Base-by-base conservation (phyloP, 306 rosid genomes). In the Fagus crenata region DNA sequence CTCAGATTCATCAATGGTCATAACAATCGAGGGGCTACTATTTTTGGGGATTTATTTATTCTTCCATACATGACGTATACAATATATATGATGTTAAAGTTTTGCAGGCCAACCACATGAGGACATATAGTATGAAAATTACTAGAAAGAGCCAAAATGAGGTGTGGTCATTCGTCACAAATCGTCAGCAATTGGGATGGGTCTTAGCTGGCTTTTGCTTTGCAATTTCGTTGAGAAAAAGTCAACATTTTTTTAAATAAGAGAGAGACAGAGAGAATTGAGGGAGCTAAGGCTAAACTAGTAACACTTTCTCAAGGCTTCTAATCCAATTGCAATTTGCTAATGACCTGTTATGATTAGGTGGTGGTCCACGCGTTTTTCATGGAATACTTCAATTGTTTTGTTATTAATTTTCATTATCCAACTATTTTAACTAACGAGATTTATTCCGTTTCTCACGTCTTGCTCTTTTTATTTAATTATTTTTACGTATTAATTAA, bases 321-420 rank as follows among this genome's bases (percentile, higher is more conserved):
- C 80, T 76, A 73, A 70, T 87, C 86, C 77, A 84, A 71, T 79
- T 37, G 31, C 49, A 15, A 43, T 36, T 65, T 11, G 15, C 4
- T 65, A 37, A 65, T 37, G 43, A 37, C 70, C 70, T 65, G 49
- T 65, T 14, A 65, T 7, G 17, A 22, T 7, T 28, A 40, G 73
- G 71, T 43, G 58, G 80, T 37, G 88, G 88, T 82, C 90, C 90
- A 87, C 90, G 67, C 88, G 90, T 9, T 87, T 84, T 33, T 63
- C 46, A 12, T 35, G 22, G 22, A 63, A 63, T 18, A 63, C 22
- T 63, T 35, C 42, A 63, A 13, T 39, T 65, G 1, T 7, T 39
- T 6, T 58, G 41, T 43, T 43, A 46, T 65, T 13, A 7, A 14
- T 17, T 65, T 65, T 39, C 32, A 17, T 65, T 65, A 39, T 39